phyloP scores from a whole-genome alignment of 1,139 yeast genomes.

The Pichia sp. region DNA sequence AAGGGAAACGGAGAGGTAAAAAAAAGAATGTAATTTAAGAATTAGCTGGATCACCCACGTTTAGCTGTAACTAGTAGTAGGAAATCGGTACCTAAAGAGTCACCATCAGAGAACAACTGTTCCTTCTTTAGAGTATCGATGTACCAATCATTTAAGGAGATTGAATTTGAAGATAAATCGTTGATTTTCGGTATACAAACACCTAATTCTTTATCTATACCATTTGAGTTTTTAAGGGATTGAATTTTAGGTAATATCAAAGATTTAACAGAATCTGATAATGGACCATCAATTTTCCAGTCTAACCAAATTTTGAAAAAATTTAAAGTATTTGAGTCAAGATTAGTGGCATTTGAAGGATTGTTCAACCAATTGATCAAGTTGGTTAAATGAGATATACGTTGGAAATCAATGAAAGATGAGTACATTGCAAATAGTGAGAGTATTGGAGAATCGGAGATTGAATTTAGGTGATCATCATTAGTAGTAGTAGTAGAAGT shows the following conservation, averaged over 20 bases:
- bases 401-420: constrained; percentile 22
- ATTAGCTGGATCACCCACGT: no score
- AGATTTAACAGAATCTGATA: constrained; percentile 18
- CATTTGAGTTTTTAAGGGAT: no score
- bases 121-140: background rate
- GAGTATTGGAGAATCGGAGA: constrained; percentile 14
- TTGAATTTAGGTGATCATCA: background rate
- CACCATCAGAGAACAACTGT: constrained; percentile 8
- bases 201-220: constrained; percentile 9
- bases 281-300: constrained; percentile 22
- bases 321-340: constrained; percentile 5
- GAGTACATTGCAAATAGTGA: constrained; percentile 24
- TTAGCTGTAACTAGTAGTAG: constrained; percentile 9
- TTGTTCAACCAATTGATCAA: constrained; percentile 9
- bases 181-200: no score
- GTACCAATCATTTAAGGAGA: no score
- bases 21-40: no score
- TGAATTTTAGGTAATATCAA: no score
- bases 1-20: no score
- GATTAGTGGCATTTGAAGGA: background rate
- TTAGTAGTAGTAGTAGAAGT: background rate
- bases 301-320: constrained; percentile 23
- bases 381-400: constrained; percentile 17
- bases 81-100: constrained; percentile 4
- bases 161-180: no score